A percentile compares a stretch with the other conserved stretches of the same genome.
phyloP scores from a whole-genome alignment of 148 eudicot genomes.

The Cornus kousa region DNA sequence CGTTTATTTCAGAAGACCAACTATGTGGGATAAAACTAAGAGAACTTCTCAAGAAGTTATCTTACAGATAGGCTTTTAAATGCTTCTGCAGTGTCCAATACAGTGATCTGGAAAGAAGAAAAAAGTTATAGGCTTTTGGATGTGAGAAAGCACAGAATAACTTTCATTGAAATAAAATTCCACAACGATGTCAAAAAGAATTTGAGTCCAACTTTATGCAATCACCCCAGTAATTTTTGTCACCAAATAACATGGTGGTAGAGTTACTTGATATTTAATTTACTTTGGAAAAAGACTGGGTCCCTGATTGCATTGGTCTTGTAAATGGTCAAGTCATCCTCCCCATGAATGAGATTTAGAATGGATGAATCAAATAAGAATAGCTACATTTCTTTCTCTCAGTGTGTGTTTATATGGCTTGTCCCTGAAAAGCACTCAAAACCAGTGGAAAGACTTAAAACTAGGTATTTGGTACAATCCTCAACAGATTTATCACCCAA shows the following conservation, averaged over 20 bases:
- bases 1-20: slow-evolving; percentile 13
- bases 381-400: not conserved
- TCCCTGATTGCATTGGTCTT: not conserved
- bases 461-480: not conserved
- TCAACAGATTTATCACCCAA: not conserved
- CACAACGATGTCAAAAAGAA: not conserved
- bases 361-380: not conserved
- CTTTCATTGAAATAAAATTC: not conserved
- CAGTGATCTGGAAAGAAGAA: slow-evolving; percentile 49
- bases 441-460: not conserved
- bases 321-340: not conserved
- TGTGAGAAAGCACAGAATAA: not conserved
- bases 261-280: not conserved
- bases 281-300: not conserved
- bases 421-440: not conserved
- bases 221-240: not conserved
- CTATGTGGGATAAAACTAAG: not conserved
- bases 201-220: not conserved
- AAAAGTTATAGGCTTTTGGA: slow-evolving; percentile 6
- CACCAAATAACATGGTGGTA: not conserved
- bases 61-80: slow-evolving; percentile 68
- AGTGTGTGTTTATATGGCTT: not conserved
- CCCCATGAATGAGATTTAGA: not conserved
- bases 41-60: slow-evolving; percentile 9
- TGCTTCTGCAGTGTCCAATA: slow-evolving; percentile 67